A percentile compares a stretch with the other conserved stretches of the same genome.
Conservation (phyloP, 768 basidiomycete species). For the Lentinula aciculospora region DNA sequence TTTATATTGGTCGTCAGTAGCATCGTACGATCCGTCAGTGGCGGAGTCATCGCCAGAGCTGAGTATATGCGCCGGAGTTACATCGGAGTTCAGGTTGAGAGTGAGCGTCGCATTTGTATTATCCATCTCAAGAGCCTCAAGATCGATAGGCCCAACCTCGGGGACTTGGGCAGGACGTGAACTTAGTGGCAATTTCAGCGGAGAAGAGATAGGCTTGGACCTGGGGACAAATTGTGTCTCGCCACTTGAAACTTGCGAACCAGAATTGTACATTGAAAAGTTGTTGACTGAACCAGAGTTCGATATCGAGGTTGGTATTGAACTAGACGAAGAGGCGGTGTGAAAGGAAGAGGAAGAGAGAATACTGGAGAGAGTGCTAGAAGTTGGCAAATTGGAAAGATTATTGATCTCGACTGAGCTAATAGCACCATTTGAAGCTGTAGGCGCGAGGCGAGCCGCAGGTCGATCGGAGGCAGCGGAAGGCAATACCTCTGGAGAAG, state of each 20-base stretch:
- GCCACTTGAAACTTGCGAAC: background rate
- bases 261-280: background rate
- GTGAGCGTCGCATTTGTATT: background rate
- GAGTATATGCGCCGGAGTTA: constrained; percentile 4
- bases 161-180: background rate
- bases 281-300: background rate
- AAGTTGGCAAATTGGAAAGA: background rate
- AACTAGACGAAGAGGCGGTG: constrained; percentile 1
- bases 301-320: constrained; percentile 1
- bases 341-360: background rate
- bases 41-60: background rate
- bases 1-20: constrained; percentile 19
- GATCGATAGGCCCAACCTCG: constrained; percentile 3
- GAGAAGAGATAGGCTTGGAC: background rate
- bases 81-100: background rate
- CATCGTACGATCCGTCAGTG: background rate
- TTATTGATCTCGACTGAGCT: background rate
- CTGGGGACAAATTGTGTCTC: background rate
- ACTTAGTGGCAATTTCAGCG: background rate
- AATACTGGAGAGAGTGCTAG: constrained; percentile 6
- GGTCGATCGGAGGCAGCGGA: background rate
- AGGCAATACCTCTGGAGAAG: constrained; percentile 5
- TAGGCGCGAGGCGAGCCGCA: background rate
- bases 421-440: background rate
- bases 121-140: constrained; percentile 4